phyloP scores from a whole-genome alignment of 75 land plant species.

The Cunninghamia lanceolata region DNA sequence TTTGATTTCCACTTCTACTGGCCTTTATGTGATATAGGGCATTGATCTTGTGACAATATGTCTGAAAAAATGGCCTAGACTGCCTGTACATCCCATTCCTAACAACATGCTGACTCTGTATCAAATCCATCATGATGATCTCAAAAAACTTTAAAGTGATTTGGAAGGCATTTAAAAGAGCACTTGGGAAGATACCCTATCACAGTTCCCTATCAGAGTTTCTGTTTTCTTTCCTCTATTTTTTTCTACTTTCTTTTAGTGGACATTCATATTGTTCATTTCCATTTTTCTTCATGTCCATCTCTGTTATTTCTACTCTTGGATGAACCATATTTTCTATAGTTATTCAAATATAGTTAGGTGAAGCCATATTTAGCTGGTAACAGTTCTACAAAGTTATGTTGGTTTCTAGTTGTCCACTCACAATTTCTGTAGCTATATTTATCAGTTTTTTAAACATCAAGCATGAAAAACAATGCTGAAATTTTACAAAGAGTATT shows the following conservation, averaged over 20 bases:
- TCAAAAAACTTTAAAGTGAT: background rate
- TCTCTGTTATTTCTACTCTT: background rate
- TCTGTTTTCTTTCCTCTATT: background rate
- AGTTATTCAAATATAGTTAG: background rate
- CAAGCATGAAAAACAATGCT: background rate
- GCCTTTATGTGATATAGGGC: background rate
- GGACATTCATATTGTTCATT: background rate
- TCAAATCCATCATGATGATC: background rate
- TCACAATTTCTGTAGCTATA: background rate
- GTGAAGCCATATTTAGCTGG: background rate
- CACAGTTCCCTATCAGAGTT: background rate
- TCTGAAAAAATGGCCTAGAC: background rate
- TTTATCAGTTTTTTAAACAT: background rate
- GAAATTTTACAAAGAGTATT: background rate
- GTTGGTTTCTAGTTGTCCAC: background rate
- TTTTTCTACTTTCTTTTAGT: background rate
- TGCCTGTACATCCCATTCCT: background rate
- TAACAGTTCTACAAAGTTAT: background rate
- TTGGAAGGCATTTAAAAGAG: background rate
- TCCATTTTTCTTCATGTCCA: background rate
- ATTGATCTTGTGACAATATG: background rate
- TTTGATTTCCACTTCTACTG: background rate
- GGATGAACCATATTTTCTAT: background rate
- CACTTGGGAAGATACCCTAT: background rate
- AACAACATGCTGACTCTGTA: background rate